Conservation (phyloP, 169 alveolate species). For the Eimeria sp. region DNA sequence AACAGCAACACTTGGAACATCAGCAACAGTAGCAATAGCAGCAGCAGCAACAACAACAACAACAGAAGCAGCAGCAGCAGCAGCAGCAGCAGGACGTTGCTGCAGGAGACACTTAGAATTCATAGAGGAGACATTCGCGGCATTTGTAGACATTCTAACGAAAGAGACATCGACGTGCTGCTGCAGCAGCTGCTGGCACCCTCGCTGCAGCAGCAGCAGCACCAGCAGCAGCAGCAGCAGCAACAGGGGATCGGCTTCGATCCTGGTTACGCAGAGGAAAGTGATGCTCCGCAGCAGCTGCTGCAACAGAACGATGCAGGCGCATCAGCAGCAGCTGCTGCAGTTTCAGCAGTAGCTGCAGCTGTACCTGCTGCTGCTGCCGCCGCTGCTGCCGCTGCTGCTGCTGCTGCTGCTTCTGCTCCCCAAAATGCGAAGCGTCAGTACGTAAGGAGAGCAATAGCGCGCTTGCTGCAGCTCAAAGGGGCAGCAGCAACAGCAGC, state of each 20-base stretch:
- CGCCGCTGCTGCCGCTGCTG: background rate
- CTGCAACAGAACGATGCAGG: background rate
- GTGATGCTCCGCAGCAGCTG: background rate
- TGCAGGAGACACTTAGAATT: background rate
- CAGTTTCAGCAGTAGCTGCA: background rate
- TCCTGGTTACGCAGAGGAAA: background rate
- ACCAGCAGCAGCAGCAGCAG: background rate
- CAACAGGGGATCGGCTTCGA: background rate
- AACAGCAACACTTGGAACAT: background rate
- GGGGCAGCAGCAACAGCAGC: constrained; percentile 38
- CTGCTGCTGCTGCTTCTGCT: constrained; percentile 25
- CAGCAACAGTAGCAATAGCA: constrained; percentile 1
- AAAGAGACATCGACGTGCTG: constrained; percentile 7
- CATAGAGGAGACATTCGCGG: background rate
- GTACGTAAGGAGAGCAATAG: background rate
- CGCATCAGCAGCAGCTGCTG: constrained; percentile 2
- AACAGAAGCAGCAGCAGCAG: constrained; percentile 26
- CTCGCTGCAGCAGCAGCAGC: constrained; percentile 16
- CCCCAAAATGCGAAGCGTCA: background rate
- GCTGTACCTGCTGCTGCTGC: constrained; percentile 1
- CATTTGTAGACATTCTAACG: background rate
- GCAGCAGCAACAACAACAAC: constrained; percentile 35
- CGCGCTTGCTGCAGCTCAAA: constrained; percentile 39
- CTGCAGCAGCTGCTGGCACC: constrained; percentile 21
- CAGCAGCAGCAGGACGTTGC: background rate